Evolutionary conservation across 768 basidiomycete genomes (phyloP).

Genomic region (Kwoniella europaea): DNA sequence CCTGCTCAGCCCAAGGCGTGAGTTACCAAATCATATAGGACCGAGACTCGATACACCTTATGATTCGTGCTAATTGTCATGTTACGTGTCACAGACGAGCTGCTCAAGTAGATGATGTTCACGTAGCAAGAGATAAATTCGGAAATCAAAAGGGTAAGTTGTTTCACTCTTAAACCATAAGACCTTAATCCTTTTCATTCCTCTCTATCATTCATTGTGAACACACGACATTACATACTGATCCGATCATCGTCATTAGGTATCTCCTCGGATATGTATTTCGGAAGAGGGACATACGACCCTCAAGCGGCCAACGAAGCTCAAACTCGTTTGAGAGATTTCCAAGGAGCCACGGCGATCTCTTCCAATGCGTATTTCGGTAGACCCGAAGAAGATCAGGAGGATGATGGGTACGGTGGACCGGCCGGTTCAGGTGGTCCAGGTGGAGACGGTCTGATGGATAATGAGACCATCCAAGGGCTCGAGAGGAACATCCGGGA

Average conservation of each 20-base stretch:
- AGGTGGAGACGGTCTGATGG: slow-evolving; percentile 40
- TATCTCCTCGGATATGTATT: slow-evolving; percentile 98
- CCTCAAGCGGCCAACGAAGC: slow-evolving; percentile 73
- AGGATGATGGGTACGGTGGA: slow-evolving; percentile 65
- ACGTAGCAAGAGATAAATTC: slow-evolving; percentile 83
- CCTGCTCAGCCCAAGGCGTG: slow-evolving; percentile 58
- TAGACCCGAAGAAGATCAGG: slow-evolving; percentile 68
- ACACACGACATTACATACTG: neutral
- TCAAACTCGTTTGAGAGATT: slow-evolving; percentile 75
- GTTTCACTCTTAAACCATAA: neutral
- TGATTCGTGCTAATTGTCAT: neutral
- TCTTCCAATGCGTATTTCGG: slow-evolving; percentile 98
- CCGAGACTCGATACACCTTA: no score
- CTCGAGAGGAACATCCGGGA: slow-evolving; percentile 57
- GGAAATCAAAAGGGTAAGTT: slow-evolving; percentile 73
- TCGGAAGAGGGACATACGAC: slow-evolving; percentile 87
- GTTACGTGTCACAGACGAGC: slow-evolving; percentile 30
- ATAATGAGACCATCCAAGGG: slow-evolving; percentile 53
- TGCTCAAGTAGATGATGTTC: slow-evolving; percentile 46
- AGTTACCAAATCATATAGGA: slow-evolving; percentile 3
- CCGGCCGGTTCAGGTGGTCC: slow-evolving; percentile 33
- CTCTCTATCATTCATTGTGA: neutral
- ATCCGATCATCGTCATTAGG: slow-evolving; percentile 58
- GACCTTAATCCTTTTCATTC: neutral
- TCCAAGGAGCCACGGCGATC: slow-evolving; percentile 90